Conservation (phyloP, 2,329 filamentous ascomycete species). For the Pyrenophora tritici-repentis region DNA sequence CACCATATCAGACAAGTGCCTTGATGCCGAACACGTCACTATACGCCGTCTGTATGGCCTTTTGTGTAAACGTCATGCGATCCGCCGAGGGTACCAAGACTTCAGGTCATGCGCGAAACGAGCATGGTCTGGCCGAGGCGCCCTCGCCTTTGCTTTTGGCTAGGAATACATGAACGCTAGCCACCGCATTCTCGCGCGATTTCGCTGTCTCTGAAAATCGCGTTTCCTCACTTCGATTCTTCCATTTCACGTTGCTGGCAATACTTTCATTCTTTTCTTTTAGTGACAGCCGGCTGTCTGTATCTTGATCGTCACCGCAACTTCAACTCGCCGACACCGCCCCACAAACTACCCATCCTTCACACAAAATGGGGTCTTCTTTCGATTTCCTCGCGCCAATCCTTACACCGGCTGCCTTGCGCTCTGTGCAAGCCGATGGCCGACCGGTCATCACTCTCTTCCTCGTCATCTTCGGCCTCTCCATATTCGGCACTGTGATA, state of each 20-base stretch:
- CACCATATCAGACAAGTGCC: constrained; percentile 19
- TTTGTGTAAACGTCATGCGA: constrained; percentile 25
- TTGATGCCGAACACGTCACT: constrained; percentile 11
- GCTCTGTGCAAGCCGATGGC: constrained; percentile 57
- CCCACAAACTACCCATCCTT: not conserved
- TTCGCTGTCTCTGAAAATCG: constrained; percentile 16
- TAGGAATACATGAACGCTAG: constrained; percentile 19
- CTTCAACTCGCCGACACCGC: not conserved
- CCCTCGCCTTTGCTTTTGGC: constrained; percentile 18
- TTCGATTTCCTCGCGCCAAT: constrained; percentile 40
- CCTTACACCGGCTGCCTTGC: constrained; percentile 38
- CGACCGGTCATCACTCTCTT: constrained; percentile 84
- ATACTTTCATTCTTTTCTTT: constrained; percentile 6
- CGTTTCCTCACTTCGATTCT: constrained; percentile 13
- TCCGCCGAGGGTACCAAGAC: constrained; percentile 11
- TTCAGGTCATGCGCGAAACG: constrained; percentile 31
- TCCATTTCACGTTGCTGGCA: constrained; percentile 13
- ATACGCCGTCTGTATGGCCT: constrained; percentile 24
- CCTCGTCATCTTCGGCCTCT: constrained; percentile 76
- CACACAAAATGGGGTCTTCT: constrained; percentile 23
- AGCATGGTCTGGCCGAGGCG: constrained; percentile 30
- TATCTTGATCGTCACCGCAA: constrained; percentile 1
- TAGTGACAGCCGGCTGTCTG: constrained; percentile 32
- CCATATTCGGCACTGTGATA: constrained; percentile 27
- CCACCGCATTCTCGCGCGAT: constrained; percentile 16